Evolutionary conservation across 176 grass and related monocot genomes (phyloP), one percentile per base, ranked within the genome.

Genomic region (Aegilops longissima): DNA sequence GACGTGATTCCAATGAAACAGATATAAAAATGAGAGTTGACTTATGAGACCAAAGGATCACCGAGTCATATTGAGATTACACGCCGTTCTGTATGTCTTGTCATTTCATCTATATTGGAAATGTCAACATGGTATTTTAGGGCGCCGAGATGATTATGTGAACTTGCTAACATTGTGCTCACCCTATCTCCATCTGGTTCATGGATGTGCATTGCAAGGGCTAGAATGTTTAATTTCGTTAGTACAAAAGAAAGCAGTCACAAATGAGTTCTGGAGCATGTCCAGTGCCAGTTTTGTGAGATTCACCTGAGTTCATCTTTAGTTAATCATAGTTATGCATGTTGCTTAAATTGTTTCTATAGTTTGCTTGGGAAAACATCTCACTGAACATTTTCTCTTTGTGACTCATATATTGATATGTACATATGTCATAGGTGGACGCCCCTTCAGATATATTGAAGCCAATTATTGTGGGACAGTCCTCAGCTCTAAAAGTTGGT

Each of bases 401-500:
- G 47, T 70, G 21, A 70, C 68, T 85, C 49, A 90, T 73, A 81
- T 27, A 68, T 64, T 21, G 76, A 14, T 23, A 84, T 90, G 77
- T 79, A 62, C 29, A 20, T 76, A 20, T 76, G 25, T 20, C 14
- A 92, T 88, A 96, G 97, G 90, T 96, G 38, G 94, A 99, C 34
- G 92, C 94, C 67, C 87, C 94, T 80, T 77, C 76, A 77, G 87
- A 99, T 72, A 78, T 99, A 31, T 86, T 99, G 88, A 99, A 89
- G 77, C 87, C 97, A 82, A 94, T 99, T 82, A 93, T 87, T 85
- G 86, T 93, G 71, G 93, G 93, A 16, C 87, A 85, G 52, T 96
- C 94, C 21, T 93, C 94, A 31, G 84, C 88, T 77, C 89, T 99
- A 68, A 94, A 80, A 98, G 97, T 98, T 90, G 94, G 92, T 56